A percentile compares a stretch with the other conserved stretches of the same genome.
These are phyloP conservation scores for Pseudopithomyces chartarum DNA, from an alignment of 2,329 filamentous ascomycete genomes.

Conservation along the genomic window DNA sequence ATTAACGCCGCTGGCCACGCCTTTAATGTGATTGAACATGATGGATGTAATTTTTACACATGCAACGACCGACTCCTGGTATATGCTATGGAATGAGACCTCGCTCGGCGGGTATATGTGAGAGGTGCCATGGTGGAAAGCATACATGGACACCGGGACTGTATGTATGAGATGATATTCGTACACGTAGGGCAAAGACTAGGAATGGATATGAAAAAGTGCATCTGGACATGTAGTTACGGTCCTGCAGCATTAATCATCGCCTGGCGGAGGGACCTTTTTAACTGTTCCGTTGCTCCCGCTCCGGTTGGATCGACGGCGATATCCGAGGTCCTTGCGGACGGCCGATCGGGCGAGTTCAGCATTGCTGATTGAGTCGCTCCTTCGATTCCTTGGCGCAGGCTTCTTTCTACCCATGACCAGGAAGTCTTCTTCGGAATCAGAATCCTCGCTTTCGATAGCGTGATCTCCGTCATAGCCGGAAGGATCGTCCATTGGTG, in stretches of 20 bases:
- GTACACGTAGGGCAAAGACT: constrained; percentile 14
- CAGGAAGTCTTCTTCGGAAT: constrained; percentile 47
- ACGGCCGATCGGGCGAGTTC: constrained; percentile 39
- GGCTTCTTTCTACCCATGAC: constrained; percentile 47
- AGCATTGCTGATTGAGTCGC: constrained; percentile 45
- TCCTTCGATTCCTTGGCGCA: constrained; percentile 33
- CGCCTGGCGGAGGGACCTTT: constrained; percentile 45
- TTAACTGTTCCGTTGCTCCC: constrained; percentile 58
- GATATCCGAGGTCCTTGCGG: constrained; percentile 28
- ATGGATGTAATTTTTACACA: constrained; percentile 1
- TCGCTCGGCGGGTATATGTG: constrained; percentile 7
- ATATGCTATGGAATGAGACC: constrained; percentile 2
- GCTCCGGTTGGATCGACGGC: constrained; percentile 51
- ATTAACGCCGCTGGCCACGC: background rate
- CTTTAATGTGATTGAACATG: background rate
- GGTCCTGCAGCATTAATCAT: constrained; percentile 14
- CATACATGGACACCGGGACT: background rate
- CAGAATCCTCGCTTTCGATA: constrained; percentile 49
- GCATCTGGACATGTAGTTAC: constrained; percentile 1
- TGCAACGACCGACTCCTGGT: constrained; percentile 7
- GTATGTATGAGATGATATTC: constrained; percentile 6
- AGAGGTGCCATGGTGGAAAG: background rate
- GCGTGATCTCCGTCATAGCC: constrained; percentile 48
- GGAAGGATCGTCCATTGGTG: constrained; percentile 38
- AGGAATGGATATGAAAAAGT: background rate